phyloP scores from a whole-genome alignment of 1,284 basidiomycete genomes.

The Ustilago trichophora region DNA sequence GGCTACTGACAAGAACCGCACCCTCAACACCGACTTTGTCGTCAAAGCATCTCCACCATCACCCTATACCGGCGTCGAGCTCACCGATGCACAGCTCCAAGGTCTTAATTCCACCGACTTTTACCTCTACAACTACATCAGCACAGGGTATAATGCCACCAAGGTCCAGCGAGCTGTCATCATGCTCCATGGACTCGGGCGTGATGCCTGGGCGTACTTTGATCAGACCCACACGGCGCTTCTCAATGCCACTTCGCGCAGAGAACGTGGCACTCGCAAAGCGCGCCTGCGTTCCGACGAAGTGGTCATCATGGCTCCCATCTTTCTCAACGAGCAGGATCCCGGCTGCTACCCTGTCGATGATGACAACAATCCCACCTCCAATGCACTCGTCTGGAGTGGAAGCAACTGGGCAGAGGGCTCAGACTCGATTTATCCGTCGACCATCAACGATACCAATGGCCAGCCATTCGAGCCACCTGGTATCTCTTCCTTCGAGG shows the following conservation, averaged over 20 bases:
- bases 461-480: constrained; percentile 16
- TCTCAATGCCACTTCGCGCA: constrained; percentile 41
- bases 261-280: constrained; percentile 12
- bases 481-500: constrained; percentile 45
- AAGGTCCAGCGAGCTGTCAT: constrained; percentile 45
- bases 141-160: constrained; percentile 25
- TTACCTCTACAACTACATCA: constrained; percentile 48
- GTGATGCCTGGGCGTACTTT: constrained; percentile 53
- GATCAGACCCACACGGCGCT: constrained; percentile 43
- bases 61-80: neutral
- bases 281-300: constrained; percentile 30
- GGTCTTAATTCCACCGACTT: constrained; percentile 26
- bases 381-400: constrained; percentile 42
- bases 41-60: constrained; percentile 32
- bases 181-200: constrained; percentile 48
- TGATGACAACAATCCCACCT: constrained; percentile 15
- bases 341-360: constrained; percentile 35
- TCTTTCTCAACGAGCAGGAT: constrained; percentile 51
- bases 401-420: constrained; percentile 41
- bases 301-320: constrained; percentile 52
- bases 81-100: constrained; percentile 10
- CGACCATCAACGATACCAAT: constrained; percentile 10
- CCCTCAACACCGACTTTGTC: constrained; percentile 32
- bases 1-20: constrained; percentile 39
- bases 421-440: constrained; percentile 39